phyloP scores from a whole-genome alignment of 1,139 yeast species.

The Scheffersomyces lignicola region DNA sequence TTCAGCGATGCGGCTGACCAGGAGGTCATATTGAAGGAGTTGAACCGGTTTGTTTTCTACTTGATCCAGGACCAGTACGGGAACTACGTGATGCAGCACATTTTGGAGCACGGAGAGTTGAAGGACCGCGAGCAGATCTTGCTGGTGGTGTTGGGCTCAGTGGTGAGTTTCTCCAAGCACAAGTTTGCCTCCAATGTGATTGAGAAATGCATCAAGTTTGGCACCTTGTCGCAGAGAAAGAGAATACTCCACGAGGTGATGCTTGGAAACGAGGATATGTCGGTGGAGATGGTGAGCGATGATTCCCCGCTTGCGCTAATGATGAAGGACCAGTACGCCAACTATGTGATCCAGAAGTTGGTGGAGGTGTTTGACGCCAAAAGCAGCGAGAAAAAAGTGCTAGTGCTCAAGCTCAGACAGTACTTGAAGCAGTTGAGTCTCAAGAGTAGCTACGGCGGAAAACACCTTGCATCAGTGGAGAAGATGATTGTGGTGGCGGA shows the following conservation, averaged over 20 bases:
- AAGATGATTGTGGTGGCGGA: slow-evolving; percentile 63
- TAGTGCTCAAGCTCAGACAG: slow-evolving; percentile 62
- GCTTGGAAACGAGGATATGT: slow-evolving; percentile 44
- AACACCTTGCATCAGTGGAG: slow-evolving; percentile 86
- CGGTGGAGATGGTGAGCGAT: slow-evolving; percentile 50
- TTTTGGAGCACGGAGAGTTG: slow-evolving; percentile 74
- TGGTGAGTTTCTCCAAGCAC: slow-evolving; percentile 84
- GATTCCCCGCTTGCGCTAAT: slow-evolving; percentile 70
- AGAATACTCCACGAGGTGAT: slow-evolving; percentile 64
- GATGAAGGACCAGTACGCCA: slow-evolving; percentile 98
- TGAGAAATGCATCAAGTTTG: slow-evolving; percentile 85
- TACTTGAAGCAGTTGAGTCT: slow-evolving; percentile 58
- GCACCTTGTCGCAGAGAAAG: slow-evolving; percentile 61
- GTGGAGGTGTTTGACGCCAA: slow-evolving; percentile 72
- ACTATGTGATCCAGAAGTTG: slow-evolving; percentile 92
- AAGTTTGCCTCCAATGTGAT: slow-evolving; percentile 98
- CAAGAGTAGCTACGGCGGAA: slow-evolving; percentile 65
- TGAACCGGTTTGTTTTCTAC: slow-evolving; percentile 70
- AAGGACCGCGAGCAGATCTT: slow-evolving; percentile 44
- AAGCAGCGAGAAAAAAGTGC: slow-evolving; percentile 61
- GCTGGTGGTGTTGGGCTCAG: slow-evolving; percentile 50
- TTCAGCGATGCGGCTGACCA: slow-evolving; percentile 66
- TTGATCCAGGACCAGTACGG: slow-evolving; percentile 96
- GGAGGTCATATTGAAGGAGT: slow-evolving; percentile 62
- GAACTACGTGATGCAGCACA: slow-evolving; percentile 95